Evolutionary conservation across 2,329 filamentous ascomycete genomes (phyloP).

Genomic region (Lachnellula arida): DNA sequence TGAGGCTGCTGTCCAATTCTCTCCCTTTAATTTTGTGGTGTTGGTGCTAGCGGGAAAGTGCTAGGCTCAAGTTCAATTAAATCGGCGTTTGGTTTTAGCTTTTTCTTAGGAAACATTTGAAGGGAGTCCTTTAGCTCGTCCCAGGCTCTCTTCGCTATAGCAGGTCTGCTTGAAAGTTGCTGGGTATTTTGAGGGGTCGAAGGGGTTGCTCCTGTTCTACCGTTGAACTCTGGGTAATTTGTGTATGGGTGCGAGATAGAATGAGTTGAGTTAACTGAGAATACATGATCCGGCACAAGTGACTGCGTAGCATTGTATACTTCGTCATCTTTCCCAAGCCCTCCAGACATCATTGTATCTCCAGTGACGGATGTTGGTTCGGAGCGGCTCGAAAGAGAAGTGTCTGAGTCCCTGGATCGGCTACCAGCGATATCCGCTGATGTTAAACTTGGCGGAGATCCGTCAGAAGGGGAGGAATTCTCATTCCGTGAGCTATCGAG

Average conservation of each 20-base stretch:
- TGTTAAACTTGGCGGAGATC: background rate
- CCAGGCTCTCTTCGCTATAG: background rate
- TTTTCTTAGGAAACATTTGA: background rate
- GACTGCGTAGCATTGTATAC: background rate
- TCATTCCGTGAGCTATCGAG: background rate
- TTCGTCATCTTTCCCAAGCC: background rate
- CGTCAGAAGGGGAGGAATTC: background rate
- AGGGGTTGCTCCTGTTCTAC: background rate
- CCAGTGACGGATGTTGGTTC: background rate
- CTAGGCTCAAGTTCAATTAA: no score
- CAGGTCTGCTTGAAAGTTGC: background rate
- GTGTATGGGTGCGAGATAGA: no score
- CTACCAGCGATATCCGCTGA: background rate
- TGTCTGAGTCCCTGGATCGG: no score
- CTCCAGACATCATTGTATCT: background rate
- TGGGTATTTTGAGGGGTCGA: background rate
- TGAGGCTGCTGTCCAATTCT: no score
- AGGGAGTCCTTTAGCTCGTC: background rate
- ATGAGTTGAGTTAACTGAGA: background rate
- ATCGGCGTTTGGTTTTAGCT: background rate
- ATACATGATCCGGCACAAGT: background rate
- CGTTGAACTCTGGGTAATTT: no score
- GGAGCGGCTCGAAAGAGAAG: no score
- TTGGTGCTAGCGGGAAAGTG: no score
- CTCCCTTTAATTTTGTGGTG: no score